Evolutionary conservation across 441 rosid species (phyloP), one percentile per base, ranked within the genome.

Genomic region (Theobroma grandiflorum): DNA sequence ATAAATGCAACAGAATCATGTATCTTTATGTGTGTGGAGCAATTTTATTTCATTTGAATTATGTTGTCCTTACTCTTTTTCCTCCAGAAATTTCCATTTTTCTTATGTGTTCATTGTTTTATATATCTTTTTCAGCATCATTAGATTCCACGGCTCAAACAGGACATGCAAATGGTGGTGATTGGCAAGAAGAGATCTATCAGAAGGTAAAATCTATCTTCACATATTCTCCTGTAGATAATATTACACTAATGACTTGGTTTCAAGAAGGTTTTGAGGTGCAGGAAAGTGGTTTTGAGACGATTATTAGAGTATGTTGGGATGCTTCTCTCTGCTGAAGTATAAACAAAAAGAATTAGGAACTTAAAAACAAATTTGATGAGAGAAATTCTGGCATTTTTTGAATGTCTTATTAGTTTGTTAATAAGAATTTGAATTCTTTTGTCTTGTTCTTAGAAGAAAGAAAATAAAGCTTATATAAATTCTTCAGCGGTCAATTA

Each of bases 111-210:
- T 74, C 45, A 20, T 68, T 4, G 20, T 26, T 6, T 55, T 38
- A 10, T 76, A 45, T 78, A 35, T 79, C 12, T 79, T 77, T 86
- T 84, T 84, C 86, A 96, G 99, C 97, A 79, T 89, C 97, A 61
- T 83, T 91, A 49, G 98, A 91, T 89, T 90, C 96, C 52, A 88
- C 98, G n/a, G 89, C 91, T 70, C 94, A 94, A 89, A 88, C 92
- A 4, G 94, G 92, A 72, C 92, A 84, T 76, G 86, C 88, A 75
- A 92, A 84, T 70, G 96, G 93, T 69, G 90, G 83, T 79, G 98
- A 96, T 82, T 93, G 94, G 98, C 98, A 90, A 88, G 99, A 96
- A 86, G 98, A 96, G 86, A 86, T 86, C 82, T 91, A 80, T 80
- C 98, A 93, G 78, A 93, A 96, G 98, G 99, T 94, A 84, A 38